Evolutionary conservation across 352 stramenopile genomes (phyloP), one percentile per base, ranked within the genome.

Genomic region (Phytophthora pisi): DNA sequence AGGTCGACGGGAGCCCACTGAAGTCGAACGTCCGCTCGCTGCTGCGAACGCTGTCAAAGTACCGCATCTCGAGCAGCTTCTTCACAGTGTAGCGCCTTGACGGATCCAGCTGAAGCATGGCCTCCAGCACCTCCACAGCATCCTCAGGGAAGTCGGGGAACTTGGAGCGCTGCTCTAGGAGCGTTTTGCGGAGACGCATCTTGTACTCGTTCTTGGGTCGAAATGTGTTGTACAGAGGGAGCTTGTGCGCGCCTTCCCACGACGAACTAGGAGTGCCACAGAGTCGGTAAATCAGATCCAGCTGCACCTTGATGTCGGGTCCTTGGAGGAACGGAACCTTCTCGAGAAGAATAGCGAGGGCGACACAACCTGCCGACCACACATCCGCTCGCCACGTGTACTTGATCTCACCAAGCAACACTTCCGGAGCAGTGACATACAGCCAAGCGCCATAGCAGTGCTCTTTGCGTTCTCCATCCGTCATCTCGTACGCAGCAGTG

Each of bases 201-300:
- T 88, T 88, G 70, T 84, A 92, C 57, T 95, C 88, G 46, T 83
- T 63, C 69, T 93, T 95, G 9, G 86, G 86, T 8, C 81, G 84
- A 53, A 82, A 88, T 0, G 51, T 51, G 4, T 57, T 70, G 61
- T 85, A 95, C 11, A 86, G 58, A 3, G 85, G 76, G 8, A 95
- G 71, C 30, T 89, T 85, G 13, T 66, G 70, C 2, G 69, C 85
- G 0, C 77, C 74, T 18, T 77, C 52, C 77, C 81, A 94, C n/a
- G 80, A 76, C 20, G 68, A 71, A 5, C 69, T 74, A 0, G 88
- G 88, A 9, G 86, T 93, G 5, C 88, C 88, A 38, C 88, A 95
- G 3, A 92, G 31, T 1, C 88, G 85, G 60, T 89, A 96, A 47
- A 95, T 92, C 47, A 89, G 72, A 53, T 95, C 81, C 34, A 96